Evolutionary conservation across 2,329 filamentous ascomycete genomes (phyloP).

Genomic region (Diaporthe citri): DNA sequence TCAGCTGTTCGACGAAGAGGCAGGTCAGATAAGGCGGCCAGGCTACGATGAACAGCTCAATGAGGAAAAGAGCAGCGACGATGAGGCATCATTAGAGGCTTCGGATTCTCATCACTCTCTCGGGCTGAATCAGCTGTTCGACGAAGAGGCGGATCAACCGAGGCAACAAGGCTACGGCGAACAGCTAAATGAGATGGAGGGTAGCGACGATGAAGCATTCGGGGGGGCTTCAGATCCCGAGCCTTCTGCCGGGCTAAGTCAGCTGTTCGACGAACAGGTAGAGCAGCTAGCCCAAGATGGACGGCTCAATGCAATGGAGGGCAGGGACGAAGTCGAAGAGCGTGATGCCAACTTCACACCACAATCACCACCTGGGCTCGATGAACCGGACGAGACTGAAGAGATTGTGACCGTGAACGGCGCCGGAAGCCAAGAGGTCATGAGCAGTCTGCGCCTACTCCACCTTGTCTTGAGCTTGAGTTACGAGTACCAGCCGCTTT

Average conservation of each 20-base stretch:
- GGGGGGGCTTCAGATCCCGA: background rate
- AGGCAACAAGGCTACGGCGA: background rate
- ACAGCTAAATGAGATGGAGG: no score
- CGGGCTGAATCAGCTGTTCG: accelerated
- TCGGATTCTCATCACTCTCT: background rate
- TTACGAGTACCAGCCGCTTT: background rate
- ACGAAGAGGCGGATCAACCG: background rate
- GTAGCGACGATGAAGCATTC: background rate
- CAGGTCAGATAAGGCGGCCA: background rate
- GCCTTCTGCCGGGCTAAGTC: no score
- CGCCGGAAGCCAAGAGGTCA: background rate
- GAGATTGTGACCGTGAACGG: background rate
- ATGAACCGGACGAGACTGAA: background rate
- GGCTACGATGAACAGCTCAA: background rate
- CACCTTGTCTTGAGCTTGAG: background rate
- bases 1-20: no score
- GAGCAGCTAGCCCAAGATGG: background rate
- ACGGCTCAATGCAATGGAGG: no score
- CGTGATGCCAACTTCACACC: background rate
- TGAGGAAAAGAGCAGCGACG: background rate
- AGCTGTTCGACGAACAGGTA: background rate
- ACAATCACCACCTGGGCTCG: background rate
- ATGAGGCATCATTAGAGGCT: background rate
- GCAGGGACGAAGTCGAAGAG: no score
- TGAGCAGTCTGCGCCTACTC: background rate